Conservation (phyloP, 768 basidiomycete genomes). For the Kwoniella dendrophila region DNA sequence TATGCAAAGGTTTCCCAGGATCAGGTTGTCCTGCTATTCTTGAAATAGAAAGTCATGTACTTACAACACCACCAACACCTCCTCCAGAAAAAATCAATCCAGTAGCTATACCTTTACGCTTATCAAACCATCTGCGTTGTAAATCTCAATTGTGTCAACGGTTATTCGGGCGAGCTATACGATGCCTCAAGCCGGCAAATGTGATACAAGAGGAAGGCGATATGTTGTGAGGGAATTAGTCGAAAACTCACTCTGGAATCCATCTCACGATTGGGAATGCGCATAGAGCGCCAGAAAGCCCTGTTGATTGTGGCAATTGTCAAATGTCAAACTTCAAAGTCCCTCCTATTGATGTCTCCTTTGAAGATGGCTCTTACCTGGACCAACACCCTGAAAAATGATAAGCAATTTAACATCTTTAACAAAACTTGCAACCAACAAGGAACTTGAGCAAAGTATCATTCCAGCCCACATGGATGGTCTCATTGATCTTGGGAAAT, state of each 20-base stretch:
- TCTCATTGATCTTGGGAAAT: constrained; percentile 27
- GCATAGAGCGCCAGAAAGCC: constrained; percentile 24
- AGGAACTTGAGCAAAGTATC: constrained; percentile 15
- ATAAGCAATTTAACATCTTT: constrained; percentile 19
- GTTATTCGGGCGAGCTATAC: too few species aligned
- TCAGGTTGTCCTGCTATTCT: not conserved
- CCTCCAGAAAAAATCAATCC: constrained; percentile 35
- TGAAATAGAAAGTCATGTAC: too few species aligned
- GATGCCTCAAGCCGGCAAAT: too few species aligned
- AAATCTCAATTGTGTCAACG: not conserved
- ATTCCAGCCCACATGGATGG: constrained; percentile 33
- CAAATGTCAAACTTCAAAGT: not conserved
- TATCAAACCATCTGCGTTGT: constrained; percentile 33
- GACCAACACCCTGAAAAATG: constrained; percentile 29
- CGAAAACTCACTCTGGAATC: constrained; percentile 37
- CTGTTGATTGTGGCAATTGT: too few species aligned
- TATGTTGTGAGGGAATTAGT: not conserved
- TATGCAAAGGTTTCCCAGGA: not conserved
- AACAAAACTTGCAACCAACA: constrained; percentile 28
- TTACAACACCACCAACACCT: constrained; percentile 34
- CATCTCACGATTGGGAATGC: constrained; percentile 35
- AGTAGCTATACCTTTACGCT: constrained; percentile 24
- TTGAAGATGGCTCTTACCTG: constrained; percentile 17
- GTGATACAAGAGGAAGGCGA: too few species aligned
- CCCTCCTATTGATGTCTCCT: not conserved